phyloP scores from a whole-genome alignment of 768 basidiomycete species.

The Pisolithus marmoratus region DNA sequence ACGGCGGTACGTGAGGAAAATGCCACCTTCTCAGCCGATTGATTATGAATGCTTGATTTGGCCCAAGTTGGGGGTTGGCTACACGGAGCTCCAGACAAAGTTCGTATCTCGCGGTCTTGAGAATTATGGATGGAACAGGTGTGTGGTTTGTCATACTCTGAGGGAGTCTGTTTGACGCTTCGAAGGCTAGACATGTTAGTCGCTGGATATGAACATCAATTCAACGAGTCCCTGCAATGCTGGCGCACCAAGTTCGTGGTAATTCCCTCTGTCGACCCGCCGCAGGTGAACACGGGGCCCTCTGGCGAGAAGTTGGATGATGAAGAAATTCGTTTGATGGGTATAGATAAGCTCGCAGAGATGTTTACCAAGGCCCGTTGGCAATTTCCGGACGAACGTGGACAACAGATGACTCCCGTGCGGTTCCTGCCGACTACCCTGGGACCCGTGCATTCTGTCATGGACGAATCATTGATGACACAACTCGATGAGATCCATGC shows the following conservation, averaged over 20 bases:
- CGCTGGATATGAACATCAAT: slow-evolving; percentile 74
- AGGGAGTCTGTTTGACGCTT: background rate
- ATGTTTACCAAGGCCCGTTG: slow-evolving; percentile 82
- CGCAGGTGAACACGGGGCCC: slow-evolving; percentile 46
- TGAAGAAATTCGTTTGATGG: slow-evolving; percentile 82
- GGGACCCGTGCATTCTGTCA: slow-evolving; percentile 70
- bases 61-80: slow-evolving; percentile 86
- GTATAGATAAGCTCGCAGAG: slow-evolving; percentile 89
- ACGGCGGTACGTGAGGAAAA: slow-evolving; percentile 73
- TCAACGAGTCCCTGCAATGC: slow-evolving; percentile 79
- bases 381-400: slow-evolving; percentile 44
- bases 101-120: slow-evolving; percentile 78
- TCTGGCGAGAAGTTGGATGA: slow-evolving; percentile 74
- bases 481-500: slow-evolving; percentile 80
- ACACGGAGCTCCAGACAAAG: slow-evolving; percentile 68
- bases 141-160: slow-evolving; percentile 11
- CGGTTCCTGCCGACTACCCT: slow-evolving; percentile 83
- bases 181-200: slow-evolving; percentile 78
- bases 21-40: slow-evolving; percentile 57
- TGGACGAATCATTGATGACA: slow-evolving; percentile 73
- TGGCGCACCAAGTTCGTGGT: slow-evolving; percentile 94
- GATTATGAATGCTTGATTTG: slow-evolving; percentile 89
- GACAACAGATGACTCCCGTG: slow-evolving; percentile 48
- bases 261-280: slow-evolving; percentile 77
- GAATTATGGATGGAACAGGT: slow-evolving; percentile 86